Conservation (phyloP, 306 rosid species). For the Chamaecrista fasciculata region DNA sequence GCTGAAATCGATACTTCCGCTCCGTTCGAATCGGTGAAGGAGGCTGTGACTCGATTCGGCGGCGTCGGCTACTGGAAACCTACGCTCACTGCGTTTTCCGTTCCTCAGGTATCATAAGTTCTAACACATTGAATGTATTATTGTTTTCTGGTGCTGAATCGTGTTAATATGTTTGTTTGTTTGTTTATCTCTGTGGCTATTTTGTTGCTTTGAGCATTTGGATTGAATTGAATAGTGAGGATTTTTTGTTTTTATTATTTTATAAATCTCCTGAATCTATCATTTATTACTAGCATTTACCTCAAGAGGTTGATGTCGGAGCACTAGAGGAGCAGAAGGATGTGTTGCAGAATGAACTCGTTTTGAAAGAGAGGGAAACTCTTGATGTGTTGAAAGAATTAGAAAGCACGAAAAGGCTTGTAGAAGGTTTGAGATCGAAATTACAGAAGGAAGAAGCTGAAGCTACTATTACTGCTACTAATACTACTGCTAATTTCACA, state of each 20-base stretch:
- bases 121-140: no score
- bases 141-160: no score
- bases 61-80: constrained; percentile 84
- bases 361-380: constrained; percentile 47
- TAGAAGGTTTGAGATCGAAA: constrained; percentile 40
- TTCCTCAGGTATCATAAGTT: constrained; percentile 49
- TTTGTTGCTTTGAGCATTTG: not conserved
- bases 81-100: constrained; percentile 27
- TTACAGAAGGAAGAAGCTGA: constrained; percentile 38
- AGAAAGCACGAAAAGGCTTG: constrained; percentile 45
- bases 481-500: not conserved
- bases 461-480: no score
- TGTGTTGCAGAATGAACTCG: constrained; percentile 43
- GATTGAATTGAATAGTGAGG: not conserved
- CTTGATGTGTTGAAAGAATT: constrained; percentile 47
- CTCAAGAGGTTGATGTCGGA: constrained; percentile 20
- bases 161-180: no score
- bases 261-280: no score
- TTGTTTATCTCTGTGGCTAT: not conserved
- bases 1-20: constrained; percentile 83
- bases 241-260: no score
- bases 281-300: constrained; percentile 12
- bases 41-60: constrained; percentile 67
- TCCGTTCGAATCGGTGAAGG: constrained; percentile 82
- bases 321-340: constrained; percentile 40